These are phyloP conservation scores for Syncephalis plumigaleata DNA, from an alignment of 371 early-diverging fungal genomes.

Conservation along the genomic window DNA sequence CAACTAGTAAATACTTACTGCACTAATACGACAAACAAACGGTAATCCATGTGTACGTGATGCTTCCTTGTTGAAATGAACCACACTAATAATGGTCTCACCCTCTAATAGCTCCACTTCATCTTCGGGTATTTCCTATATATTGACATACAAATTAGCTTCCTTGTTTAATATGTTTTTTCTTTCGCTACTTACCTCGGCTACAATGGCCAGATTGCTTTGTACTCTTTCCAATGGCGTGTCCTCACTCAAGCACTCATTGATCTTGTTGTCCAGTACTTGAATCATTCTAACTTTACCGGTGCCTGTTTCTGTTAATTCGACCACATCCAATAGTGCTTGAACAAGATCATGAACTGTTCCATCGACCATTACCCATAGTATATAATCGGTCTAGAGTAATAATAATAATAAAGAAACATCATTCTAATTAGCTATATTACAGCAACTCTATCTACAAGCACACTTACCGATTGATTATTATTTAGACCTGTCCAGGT, in stretches of 20 bases:
- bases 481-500: conserved; percentile 27
- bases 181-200: conserved; percentile 5
- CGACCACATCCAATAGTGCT: conserved; percentile 26
- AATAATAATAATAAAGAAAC: conserved; percentile 11
- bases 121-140: conserved; percentile 41
- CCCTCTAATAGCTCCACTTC: conserved; percentile 22
- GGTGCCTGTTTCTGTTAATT: conserved; percentile 9
- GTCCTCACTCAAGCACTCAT: conserved; percentile 15
- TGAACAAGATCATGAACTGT: conserved; percentile 37
- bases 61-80: conserved; percentile 57
- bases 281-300: conserved; percentile 22
- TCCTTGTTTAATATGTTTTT: conserved; percentile 3
- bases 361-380: conserved; percentile 35
- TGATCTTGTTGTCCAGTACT: conserved; percentile 16
- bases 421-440: background rate
- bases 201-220: conserved; percentile 12
- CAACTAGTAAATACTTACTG: conserved; percentile 16
- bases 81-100: conserved; percentile 31
- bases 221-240: conserved; percentile 18
- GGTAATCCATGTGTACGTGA: conserved; percentile 62
- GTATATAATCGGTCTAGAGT: conserved; percentile 16
- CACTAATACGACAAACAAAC: conserved; percentile 46
- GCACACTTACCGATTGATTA: conserved; percentile 19
- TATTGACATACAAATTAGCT: conserved; percentile 5
- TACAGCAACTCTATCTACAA: too few relatives aligned